Evolutionary conservation across 139 green algal species (phyloP).

Genomic region (Chlamydomonas schloesseri): DNA sequence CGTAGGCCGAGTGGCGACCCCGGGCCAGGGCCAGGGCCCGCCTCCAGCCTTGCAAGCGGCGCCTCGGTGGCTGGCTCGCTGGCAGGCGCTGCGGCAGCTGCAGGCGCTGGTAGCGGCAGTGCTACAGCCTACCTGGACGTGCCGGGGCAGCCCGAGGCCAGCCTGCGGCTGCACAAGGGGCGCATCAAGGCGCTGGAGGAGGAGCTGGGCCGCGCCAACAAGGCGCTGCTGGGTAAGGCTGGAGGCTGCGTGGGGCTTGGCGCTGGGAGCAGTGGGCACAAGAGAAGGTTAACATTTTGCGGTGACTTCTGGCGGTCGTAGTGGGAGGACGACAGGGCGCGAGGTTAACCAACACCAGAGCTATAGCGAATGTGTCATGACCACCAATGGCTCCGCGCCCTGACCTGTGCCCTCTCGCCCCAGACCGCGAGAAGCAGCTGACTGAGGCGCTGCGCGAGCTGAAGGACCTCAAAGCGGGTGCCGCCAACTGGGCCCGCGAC

Average conservation of each 20-base stretch:
- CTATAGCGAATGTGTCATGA: too few species aligned
- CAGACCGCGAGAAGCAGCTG: slow-evolving; percentile 56
- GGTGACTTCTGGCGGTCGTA: too few species aligned
- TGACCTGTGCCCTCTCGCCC: not conserved
- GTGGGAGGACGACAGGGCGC: too few species aligned
- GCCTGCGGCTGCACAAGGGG: slow-evolving; percentile 69
- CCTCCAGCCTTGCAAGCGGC: not conserved
- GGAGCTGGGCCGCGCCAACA: slow-evolving; percentile 51
- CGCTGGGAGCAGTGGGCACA: not conserved
- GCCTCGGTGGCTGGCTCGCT: too few species aligned
- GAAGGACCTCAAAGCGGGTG: slow-evolving; percentile 48
- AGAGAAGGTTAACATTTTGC: too few species aligned
- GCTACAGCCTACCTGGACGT: slow-evolving; percentile 54
- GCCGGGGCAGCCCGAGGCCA: slow-evolving; percentile 59
- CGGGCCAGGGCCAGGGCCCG: too few species aligned
- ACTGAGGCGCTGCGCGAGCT: slow-evolving; percentile 43
- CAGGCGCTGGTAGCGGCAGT: not conserved
- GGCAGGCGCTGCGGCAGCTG: too few species aligned
- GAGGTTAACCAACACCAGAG: too few species aligned
- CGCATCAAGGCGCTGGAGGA: slow-evolving; percentile 61
- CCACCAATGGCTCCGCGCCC: too few species aligned
- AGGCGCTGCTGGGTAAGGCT: slow-evolving; percentile 29
- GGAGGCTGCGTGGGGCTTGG: not conserved
- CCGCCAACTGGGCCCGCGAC: slow-evolving; percentile 35
- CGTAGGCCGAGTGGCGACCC: not conserved